Percentiles rank a stretch among this genome's conserved stretches.
Evolutionary conservation across 768 basidiomycete genomes (phyloP).

Genomic region (Suillus sp.): DNA sequence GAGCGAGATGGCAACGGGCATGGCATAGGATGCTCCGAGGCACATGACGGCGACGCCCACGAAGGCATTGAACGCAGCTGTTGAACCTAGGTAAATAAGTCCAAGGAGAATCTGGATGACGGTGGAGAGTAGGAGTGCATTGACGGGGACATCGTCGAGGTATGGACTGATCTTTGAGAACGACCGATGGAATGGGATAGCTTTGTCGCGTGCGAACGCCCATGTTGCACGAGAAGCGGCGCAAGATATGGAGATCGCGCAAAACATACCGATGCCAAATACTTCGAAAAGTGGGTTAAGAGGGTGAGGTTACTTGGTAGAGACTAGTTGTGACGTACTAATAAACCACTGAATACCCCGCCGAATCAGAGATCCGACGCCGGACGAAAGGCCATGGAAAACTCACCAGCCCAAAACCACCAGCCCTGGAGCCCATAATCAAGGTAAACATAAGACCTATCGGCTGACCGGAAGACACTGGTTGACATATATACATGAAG

Average conservation of each 20-base stretch:
- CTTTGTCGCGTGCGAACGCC: constrained; percentile 71
- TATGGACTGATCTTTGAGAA: constrained; percentile 50
- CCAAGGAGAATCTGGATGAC: constrained; percentile 60
- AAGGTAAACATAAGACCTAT: constrained; percentile 63
- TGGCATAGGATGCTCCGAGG: constrained; percentile 60
- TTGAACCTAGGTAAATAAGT: constrained; percentile 62
- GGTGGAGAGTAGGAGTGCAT: constrained; percentile 63
- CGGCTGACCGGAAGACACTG: constrained; percentile 64
- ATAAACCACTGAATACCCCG: constrained; percentile 43
- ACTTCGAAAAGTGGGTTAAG: constrained; percentile 34
- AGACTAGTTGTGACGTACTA: constrained; percentile 29
- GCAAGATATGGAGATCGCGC: constrained; percentile 65
- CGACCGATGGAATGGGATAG: constrained; percentile 53
- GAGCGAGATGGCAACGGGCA: constrained; percentile 61
- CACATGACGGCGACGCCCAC: constrained; percentile 69
- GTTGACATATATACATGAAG: constrained; percentile 12
- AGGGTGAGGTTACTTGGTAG: background rate
- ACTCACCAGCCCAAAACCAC: constrained; percentile 62
- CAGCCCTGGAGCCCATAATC: constrained; percentile 62
- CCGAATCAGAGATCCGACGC: constrained; percentile 3
- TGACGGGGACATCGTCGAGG: constrained; percentile 53
- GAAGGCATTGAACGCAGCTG: constrained; percentile 68
- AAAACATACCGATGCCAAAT: constrained; percentile 59
- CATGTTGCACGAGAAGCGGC: constrained; percentile 71
- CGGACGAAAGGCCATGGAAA: constrained; percentile 6